Evolutionary conservation across 768 basidiomycete species (phyloP).

Genomic region (Rhodotorula kratochvilovae): DNA sequence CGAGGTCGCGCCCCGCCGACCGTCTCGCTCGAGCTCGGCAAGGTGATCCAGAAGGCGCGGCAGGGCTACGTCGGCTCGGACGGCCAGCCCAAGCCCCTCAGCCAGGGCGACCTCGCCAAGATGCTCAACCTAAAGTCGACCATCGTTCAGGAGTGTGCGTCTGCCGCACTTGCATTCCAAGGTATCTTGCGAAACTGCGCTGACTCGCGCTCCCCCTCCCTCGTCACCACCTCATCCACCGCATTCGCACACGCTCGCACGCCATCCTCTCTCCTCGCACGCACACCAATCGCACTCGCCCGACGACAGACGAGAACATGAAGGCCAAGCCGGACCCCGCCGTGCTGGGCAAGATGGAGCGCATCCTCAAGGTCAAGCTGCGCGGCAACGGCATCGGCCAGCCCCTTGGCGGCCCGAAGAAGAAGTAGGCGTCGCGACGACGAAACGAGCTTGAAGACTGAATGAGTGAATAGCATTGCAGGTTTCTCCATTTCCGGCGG

Average conservation of each 20-base stretch:
- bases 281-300: too few relatives aligned
- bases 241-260: too few relatives aligned
- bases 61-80: slow-evolving; percentile 33
- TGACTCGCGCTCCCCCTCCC: not conserved
- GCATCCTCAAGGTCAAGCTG: slow-evolving; percentile 41
- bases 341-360: slow-evolving; percentile 40
- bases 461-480: too few relatives aligned
- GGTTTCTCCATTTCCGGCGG: too few relatives aligned
- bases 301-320: slow-evolving; percentile 38
- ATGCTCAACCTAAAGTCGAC: slow-evolving; percentile 34
- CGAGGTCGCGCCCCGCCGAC: slow-evolving; percentile 41
- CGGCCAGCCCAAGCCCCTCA: slow-evolving; percentile 32
- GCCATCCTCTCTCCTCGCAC: too few relatives aligned
- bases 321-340: slow-evolving; percentile 39
- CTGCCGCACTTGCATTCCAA: too few relatives aligned
- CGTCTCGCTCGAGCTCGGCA: slow-evolving; percentile 40
- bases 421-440: slow-evolving; percentile 4
- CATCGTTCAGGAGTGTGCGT: slow-evolving; percentile 39
- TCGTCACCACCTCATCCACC: not conserved
- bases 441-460: not conserved
- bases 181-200: too few relatives aligned
- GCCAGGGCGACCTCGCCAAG: slow-evolving; percentile 37
- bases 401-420: slow-evolving; percentile 36
- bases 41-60: slow-evolving; percentile 38
- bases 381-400: slow-evolving; percentile 28